Base-by-base conservation (phyloP, 106 monocot genomes). In the Alisma plantagoaquatica region DNA sequence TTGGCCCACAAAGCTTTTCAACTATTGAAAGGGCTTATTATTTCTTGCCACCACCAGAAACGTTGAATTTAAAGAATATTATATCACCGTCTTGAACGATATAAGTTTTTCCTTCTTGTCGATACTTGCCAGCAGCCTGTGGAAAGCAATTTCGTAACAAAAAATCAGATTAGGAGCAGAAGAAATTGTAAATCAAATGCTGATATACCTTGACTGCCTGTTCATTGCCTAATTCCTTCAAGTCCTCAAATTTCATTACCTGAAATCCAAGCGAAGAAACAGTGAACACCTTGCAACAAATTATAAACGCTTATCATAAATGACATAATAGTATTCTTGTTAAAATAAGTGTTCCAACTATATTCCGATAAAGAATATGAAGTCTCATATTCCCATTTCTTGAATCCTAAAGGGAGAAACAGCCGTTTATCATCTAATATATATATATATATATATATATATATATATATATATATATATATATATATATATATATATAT, bases 241-340 rank as follows among this genome's bases (percentile, higher is more conserved):
- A 53, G 69, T 96, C 96, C 1, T 89, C 96, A 64, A 96, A 96
- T 45, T 96, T 96, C 96, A 96, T 96, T 29, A 96, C 96, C 96
- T 96, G 69, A 43, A 71, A 43, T 28, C 10, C 3, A 20, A 15
- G 14, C 11, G 51, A 24, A 51, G 7, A 51, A 32, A 14, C 30
- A 29, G 3, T 29, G 29, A 64, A 23, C 30, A 43, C n/a, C 6
- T 32, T 14, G 10, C 11, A 46, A 26, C 25, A 31, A 15, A n/a
- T n/a, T n/a, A n/a, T n/a, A n/a, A n/a, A n/a, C n/a, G n/a, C n/a
- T n/a, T n/a, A n/a, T n/a, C n/a, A n/a, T 26, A 50, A 27, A 50
- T 26, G 4, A 48, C 3, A 38, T 38, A 7, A 7, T 38, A 38
- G 14, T 38, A 38, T 38, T 38, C 35, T 38, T 7, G 35, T 38